phyloP scores from a whole-genome alignment of 2,329 filamentous ascomycete genomes.

The Colletotrichum chrysophilum region DNA sequence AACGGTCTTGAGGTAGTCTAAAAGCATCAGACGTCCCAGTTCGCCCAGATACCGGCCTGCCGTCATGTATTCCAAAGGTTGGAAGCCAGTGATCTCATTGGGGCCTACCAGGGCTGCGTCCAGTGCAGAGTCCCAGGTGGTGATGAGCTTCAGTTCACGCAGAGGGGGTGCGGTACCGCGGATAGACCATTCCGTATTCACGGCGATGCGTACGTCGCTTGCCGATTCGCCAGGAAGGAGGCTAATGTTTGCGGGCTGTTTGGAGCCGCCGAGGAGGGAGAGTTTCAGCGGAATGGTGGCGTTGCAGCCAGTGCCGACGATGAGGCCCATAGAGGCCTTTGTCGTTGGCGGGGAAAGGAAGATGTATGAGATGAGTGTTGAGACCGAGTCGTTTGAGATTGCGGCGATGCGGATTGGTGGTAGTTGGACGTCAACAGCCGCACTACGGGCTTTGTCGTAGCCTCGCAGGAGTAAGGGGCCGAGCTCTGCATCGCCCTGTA shows the following conservation, averaged over 20 bases:
- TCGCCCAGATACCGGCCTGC: constrained; percentile 80
- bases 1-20: constrained; percentile 63
- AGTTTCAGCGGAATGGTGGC: constrained; percentile 77
- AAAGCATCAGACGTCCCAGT: constrained; percentile 72
- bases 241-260: constrained; percentile 57
- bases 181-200: constrained; percentile 88
- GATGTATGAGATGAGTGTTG: constrained; percentile 78
- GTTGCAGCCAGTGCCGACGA: constrained; percentile 83
- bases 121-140: constrained; percentile 71
- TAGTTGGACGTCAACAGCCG: constrained; percentile 37
- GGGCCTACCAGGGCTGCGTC: constrained; percentile 69
- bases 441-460: constrained; percentile 55
- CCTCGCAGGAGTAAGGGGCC: constrained; percentile 63
- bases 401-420: constrained; percentile 75
- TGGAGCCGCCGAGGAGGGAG: constrained; percentile 65
- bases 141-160: constrained; percentile 66
- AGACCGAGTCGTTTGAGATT: constrained; percentile 83
- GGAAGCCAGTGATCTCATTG: constrained; percentile 76
- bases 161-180: constrained; percentile 75
- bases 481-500: constrained; percentile 65
- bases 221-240: constrained; percentile 49
- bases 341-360: constrained; percentile 68
- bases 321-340: constrained; percentile 78
- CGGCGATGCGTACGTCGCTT: constrained; percentile 68
- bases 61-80: constrained; percentile 86